Base-by-base conservation (phyloP, 1,284 basidiomycete genomes). In the Apiotrichum gamsii region DNA sequence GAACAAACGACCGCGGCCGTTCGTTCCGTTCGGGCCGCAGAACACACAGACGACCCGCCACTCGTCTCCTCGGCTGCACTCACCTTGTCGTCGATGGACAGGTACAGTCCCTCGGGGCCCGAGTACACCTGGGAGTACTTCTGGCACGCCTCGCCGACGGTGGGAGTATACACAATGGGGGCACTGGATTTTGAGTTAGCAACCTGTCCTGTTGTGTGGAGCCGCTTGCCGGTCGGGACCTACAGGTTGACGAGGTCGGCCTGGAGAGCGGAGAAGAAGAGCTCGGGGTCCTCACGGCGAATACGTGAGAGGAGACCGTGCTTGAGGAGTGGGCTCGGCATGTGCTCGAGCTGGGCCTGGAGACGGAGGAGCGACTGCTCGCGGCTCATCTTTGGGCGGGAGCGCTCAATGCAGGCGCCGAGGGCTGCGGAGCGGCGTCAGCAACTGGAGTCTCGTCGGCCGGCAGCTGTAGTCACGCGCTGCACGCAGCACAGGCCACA, bases 161-260 rank as follows among this genome's bases (percentile, higher is more conserved):
- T 83, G 0, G 91, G 91, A 0, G 93, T 95, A 72, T 95, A 95
- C 54, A 93, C 89, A 55, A 93, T 75, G 35, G 90, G 84, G 19
- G 87, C 65, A 33, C 65, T 67, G 38, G 2, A 9, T 33, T 8
- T 23, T 16, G 10, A 21, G 43, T 14, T 14, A 11, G 37, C 29
- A 8, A 24, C 31, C n/a, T 8, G 29, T 3, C 9, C 28, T 10
- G n/a, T n/a, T n/a, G 19, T 15, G 39, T 23, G 14, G 11, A 4
- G 19, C 4, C 13, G 34, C 16, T 13, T 6, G 14, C 11, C n/a
- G n/a, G n/a, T n/a, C 18, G 5, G 15, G 13, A 66, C 67, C 57
- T 39, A 69, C 67, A 69, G 59, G 41, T 60, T 60, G 43, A 51
- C 60, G 31, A 72, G 54, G 45, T 70, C 67, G 38, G 61, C 60